A percentile compares a stretch with the other conserved stretches of the same genome.
phyloP scores from a whole-genome alignment of 2,329 filamentous ascomycete genomes.

The Calonectria leucothoes region DNA sequence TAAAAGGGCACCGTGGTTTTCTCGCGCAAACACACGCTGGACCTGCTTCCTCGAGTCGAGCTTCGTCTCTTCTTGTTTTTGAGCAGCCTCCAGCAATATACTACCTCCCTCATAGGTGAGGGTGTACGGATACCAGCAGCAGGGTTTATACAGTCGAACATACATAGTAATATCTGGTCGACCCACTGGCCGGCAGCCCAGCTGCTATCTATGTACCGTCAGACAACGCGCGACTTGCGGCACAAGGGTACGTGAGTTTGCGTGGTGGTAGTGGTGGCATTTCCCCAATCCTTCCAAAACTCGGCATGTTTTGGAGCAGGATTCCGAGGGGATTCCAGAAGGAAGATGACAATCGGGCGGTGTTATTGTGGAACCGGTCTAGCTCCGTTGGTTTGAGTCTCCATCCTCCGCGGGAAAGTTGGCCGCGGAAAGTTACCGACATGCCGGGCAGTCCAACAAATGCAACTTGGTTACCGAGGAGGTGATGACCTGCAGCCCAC shows the following conservation, averaged over 20 bases:
- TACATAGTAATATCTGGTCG: not conserved
- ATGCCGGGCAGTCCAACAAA: not conserved
- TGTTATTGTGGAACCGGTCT: not conserved
- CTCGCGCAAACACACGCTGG: not conserved
- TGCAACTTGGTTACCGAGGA: not conserved
- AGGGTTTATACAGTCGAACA: not conserved
- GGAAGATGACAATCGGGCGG: constrained; percentile 4
- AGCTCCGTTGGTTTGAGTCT: not conserved
- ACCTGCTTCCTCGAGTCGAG: too few species aligned
- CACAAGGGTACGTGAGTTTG: not conserved
- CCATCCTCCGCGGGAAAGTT: not conserved
- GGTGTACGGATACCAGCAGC: not conserved
- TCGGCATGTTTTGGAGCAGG: not conserved
- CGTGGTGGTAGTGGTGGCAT: not conserved
- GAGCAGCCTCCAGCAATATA: not conserved
- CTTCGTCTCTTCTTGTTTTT: not conserved
- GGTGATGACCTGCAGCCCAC: not conserved
- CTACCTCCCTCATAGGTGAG: not conserved
- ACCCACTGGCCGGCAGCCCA: not conserved
- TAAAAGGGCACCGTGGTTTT: not conserved
- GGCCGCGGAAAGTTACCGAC: not conserved
- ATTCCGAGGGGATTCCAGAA: not conserved
- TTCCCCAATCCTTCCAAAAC: not conserved
- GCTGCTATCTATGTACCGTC: not conserved
- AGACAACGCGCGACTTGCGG: not conserved